Evolutionary conservation across 345 rosid genomes (phyloP).

Genomic region (Sapria himalayana): DNA sequence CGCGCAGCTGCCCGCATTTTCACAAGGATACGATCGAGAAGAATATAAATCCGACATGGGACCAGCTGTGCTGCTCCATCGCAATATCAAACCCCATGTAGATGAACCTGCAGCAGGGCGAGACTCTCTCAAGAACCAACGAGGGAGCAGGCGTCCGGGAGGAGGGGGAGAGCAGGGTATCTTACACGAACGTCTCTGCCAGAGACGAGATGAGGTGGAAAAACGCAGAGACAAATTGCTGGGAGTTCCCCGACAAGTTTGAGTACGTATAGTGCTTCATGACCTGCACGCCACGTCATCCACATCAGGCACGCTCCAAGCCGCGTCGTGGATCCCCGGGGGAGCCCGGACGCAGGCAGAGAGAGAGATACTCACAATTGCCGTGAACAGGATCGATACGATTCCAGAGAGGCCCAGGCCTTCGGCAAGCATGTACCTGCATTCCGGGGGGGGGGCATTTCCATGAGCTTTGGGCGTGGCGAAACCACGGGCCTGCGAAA

Average conservation of each 20-base stretch:
- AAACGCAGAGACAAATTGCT: constrained; percentile 77
- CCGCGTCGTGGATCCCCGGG: no score
- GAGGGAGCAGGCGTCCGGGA: constrained; percentile 94
- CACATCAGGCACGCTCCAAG: no score
- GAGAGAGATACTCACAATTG: constrained; percentile 44
- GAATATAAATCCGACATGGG: constrained; percentile 79
- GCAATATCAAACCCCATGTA: constrained; percentile 99
- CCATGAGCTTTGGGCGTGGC: no score
- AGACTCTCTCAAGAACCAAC: constrained; percentile 33
- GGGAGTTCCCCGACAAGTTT: constrained; percentile 84
- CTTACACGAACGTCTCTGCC: constrained; percentile 92
- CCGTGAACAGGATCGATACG: constrained; percentile 88
- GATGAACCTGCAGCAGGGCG: constrained; percentile 45
- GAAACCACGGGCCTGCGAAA: no score
- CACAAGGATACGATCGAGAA: constrained; percentile 92
- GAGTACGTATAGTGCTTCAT: constrained; percentile 93
- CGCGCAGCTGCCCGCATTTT: no score
- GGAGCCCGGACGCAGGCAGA: no score
- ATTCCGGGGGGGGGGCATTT: no score
- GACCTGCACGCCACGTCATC: no score
- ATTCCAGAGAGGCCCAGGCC: constrained; percentile 98
- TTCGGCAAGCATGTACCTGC: constrained; percentile 99
- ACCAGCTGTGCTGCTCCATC: constrained; percentile 98
- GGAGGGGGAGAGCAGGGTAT: constrained; percentile 42
- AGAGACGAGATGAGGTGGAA: constrained; percentile 89